Evolutionary conservation across 2,329 filamentous ascomycete genomes (phyloP), one percentile per base, ranked within the genome.

Genomic region (Onygenales sp.): DNA sequence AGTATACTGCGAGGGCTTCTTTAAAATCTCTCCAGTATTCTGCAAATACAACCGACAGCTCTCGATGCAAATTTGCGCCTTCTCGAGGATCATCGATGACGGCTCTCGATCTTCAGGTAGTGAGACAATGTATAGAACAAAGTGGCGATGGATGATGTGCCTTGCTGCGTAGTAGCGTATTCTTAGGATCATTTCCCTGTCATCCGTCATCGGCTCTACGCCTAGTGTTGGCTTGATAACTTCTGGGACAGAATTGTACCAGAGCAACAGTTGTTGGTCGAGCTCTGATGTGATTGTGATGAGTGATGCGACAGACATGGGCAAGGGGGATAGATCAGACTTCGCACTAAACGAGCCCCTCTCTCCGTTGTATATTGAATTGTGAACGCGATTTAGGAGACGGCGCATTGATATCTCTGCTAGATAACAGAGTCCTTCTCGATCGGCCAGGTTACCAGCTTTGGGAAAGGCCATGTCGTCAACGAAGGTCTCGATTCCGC

Each of bases 121-220:
- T 7, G 61, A 55, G 36, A 41, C 60, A 14, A 66, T 59, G 50
- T 67, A 66, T 9, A 68, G 54, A 6, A 67, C 59, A 51, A 68
- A 69, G 1, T 64, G 66, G 1, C 66, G 58, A 43, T 66, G 63
- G 4, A 69, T 69, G 27, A 69, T 69, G 43, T 69, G 65, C 5
- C 63, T 50, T 2, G 66, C 61, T 8, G 66, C 65, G 52, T 63
- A 69, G 41, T 68, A 69, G 4, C 66, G 63, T 14, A 66, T 68
- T 1, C 65, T 56, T 27, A 69, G 54, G 5, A 68, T 60, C 0
- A 58, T 53, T 36, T 62, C 59, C 9, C 65, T 54, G 44, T 63
- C 61, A 11, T 62, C 62, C 11, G 55, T 49, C 9, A 53, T 52
- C 3, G 60, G 58, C 4, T 59, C 59, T 0, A 62, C 44, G 2